Conservation (phyloP, 140 eudicot genomes). For the Anethum foeniculum region DNA sequence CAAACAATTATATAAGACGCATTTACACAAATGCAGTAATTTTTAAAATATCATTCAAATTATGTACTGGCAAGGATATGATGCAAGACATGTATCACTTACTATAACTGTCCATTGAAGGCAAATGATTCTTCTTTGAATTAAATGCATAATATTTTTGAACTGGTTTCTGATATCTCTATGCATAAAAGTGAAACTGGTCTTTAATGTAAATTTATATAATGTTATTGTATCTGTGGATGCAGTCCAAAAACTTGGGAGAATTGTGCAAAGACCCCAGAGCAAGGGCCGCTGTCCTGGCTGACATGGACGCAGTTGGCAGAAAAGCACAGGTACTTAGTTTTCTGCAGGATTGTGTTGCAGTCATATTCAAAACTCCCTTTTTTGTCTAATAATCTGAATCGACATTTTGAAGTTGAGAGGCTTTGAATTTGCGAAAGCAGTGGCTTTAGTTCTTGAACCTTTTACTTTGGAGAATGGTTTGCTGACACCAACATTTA, state of each 20-base stretch:
- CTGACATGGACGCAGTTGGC: slow-evolving; percentile 69
- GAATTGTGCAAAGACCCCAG: slow-evolving; percentile 63
- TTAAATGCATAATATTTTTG: neutral
- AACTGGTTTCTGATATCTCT: neutral
- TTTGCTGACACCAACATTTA: slow-evolving; percentile 74
- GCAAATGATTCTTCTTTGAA: too few relatives aligned
- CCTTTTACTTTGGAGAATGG: slow-evolving; percentile 85
- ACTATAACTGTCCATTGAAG: too few relatives aligned
- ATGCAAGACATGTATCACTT: too few relatives aligned
- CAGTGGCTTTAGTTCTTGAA: slow-evolving; percentile 58
- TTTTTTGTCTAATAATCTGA: neutral
- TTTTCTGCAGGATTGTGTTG: neutral
- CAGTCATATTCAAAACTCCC: too few relatives aligned
- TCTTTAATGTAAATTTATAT: slow-evolving; percentile 14
- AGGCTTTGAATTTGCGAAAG: slow-evolving; percentile 78
- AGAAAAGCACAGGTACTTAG: slow-evolving; percentile 53
- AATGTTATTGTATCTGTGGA: slow-evolving; percentile 1
- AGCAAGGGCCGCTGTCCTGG: slow-evolving; percentile 54
- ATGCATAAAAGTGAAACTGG: neutral
- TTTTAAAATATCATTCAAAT: too few relatives aligned
- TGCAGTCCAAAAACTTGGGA: slow-evolving; percentile 46
- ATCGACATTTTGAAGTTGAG: slow-evolving; percentile 50
- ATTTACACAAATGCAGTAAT: too few relatives aligned
- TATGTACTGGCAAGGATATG: too few relatives aligned
- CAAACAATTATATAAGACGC: too few relatives aligned